These are phyloP conservation scores for Prunus davidiana DNA, from an alignment of 306 rosid genomes.

Conservation along the genomic window DNA sequence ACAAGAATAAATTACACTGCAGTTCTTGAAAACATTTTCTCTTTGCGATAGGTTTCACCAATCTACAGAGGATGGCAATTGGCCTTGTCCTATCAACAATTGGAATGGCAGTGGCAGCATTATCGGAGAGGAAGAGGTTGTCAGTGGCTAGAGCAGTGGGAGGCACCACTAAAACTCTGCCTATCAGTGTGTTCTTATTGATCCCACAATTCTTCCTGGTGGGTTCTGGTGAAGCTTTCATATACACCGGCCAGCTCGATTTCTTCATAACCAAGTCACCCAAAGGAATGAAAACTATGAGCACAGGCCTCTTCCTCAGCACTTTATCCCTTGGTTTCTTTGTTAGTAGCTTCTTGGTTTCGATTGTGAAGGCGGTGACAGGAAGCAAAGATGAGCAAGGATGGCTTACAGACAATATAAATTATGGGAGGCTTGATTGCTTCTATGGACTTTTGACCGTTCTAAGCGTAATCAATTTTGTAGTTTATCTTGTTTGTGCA, in stretches of 20 bases:
- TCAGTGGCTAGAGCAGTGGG: slow-evolving; percentile 47
- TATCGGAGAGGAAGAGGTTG: slow-evolving; percentile 58
- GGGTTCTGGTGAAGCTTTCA: slow-evolving; percentile 95
- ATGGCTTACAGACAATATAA: slow-evolving; percentile 79
- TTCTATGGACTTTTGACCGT: slow-evolving; percentile 71
- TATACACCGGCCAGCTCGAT: slow-evolving; percentile 94
- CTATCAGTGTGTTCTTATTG: slow-evolving; percentile 67
- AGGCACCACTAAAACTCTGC: slow-evolving; percentile 36
- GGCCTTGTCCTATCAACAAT: slow-evolving; percentile 64
- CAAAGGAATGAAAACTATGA: slow-evolving; percentile 93
- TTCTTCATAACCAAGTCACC: slow-evolving; percentile 94
- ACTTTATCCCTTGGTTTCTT: slow-evolving; percentile 86
- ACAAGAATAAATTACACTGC: no score
- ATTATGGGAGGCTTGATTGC: slow-evolving; percentile 73
- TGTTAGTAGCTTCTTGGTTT: slow-evolving; percentile 76
- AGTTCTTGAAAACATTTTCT: background rate
- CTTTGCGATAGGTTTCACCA: slow-evolving; percentile 57
- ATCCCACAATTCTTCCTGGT: slow-evolving; percentile 87
- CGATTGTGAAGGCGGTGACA: slow-evolving; percentile 56
- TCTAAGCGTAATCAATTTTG: slow-evolving; percentile 54
- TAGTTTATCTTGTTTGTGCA: slow-evolving; percentile 54
- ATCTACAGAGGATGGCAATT: slow-evolving; percentile 72
- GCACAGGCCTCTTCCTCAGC: slow-evolving; percentile 89
- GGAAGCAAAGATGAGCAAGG: slow-evolving; percentile 55
- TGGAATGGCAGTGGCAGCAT: slow-evolving; percentile 72